Conservation (phyloP, 2,329 filamentous ascomycete species). For the Emmonsiellopsis sp. region DNA sequence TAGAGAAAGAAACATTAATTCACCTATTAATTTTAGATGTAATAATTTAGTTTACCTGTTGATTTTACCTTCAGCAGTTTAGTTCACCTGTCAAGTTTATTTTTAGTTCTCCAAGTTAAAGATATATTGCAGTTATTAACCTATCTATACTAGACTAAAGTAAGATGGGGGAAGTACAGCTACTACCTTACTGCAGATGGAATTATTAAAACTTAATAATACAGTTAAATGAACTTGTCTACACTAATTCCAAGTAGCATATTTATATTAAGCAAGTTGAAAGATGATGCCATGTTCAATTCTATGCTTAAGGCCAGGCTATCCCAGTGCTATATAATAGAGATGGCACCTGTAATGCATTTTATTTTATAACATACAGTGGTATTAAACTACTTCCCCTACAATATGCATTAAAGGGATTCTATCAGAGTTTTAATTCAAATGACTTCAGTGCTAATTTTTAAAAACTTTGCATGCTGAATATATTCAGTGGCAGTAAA, state of each 20-base stretch:
- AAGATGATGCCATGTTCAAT: too few species aligned
- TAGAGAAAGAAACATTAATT: too few species aligned
- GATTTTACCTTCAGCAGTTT: too few species aligned
- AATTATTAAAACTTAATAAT: conserved; percentile 33
- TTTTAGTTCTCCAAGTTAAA: too few species aligned
- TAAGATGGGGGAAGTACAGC: conserved; percentile 46
- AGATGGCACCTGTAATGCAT: conserved; percentile 58
- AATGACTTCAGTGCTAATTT: conserved; percentile 10
- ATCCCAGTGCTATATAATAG: too few species aligned
- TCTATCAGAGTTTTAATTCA: conserved; percentile 50
- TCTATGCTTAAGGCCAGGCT: too few species aligned
- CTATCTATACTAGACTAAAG: too few species aligned
- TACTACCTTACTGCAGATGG: conserved; percentile 41
- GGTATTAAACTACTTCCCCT: conserved; percentile 8
- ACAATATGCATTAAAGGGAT: conserved; percentile 12
- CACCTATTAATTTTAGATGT: too few species aligned
- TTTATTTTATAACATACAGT: conserved; percentile 47
- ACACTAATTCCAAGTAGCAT: conserved; percentile 56
- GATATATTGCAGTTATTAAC: too few species aligned
- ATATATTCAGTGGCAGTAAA: conserved; percentile 70
- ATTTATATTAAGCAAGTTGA: too few species aligned
- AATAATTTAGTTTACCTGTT: too few species aligned
- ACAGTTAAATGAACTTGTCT: conserved; percentile 44
- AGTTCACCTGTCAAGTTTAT: too few species aligned
- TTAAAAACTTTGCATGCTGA: conserved; percentile 50